Base-by-base conservation (phyloP, 1,284 basidiomycete genomes). In the Microbotryum intermedium region DNA sequence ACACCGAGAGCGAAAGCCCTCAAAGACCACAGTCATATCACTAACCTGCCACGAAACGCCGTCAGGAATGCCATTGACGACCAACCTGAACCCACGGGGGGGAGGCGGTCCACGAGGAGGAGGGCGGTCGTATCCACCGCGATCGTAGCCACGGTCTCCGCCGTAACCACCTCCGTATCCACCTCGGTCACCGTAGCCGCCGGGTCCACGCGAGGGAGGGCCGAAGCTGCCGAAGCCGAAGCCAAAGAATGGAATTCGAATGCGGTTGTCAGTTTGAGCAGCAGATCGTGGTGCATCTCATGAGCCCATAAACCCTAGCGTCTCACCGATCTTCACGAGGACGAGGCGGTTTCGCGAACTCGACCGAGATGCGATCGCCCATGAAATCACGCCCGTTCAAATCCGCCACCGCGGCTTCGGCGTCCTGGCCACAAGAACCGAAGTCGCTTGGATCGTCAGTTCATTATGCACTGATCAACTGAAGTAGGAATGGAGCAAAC, bases 11-110 rank as follows among this genome's bases (percentile, higher is more conserved):
- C 34, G 34, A 16, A 39, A 39, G 34, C 34, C 11, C 34, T 11
- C 10, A 11, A 39, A 39, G n/a, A n/a, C n/a, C n/a, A n/a, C n/a
- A n/a, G n/a, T n/a, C n/a, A n/a, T n/a, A n/a, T 39, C 16, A 39
- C 69, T 67, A 83, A 97, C 92, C 90, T 97, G 92, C 92, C 92
- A 97, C 76, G 90, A 93, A 50, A 90, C 93, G 73, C 92, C 88
- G 70, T 86, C 84, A 67, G 89, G 88, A 65, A 97, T 82, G 62
- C 89, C 89, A 54, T 85, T 83, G 59, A 97, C 89, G 61, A 86
- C 79, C 57, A 95, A 78, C 69, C 90, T 86, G 67, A 87, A 83
- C 88, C 92, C 64, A 44, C 58, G 53, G 59, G 55, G 46, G 52
- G 29, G 53, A 23, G 50, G 57, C 5, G 58, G 65, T 11, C 53